Evolutionary conservation across 2,329 filamentous ascomycete genomes (phyloP).

Genomic region (Aspergillus proliferans): DNA sequence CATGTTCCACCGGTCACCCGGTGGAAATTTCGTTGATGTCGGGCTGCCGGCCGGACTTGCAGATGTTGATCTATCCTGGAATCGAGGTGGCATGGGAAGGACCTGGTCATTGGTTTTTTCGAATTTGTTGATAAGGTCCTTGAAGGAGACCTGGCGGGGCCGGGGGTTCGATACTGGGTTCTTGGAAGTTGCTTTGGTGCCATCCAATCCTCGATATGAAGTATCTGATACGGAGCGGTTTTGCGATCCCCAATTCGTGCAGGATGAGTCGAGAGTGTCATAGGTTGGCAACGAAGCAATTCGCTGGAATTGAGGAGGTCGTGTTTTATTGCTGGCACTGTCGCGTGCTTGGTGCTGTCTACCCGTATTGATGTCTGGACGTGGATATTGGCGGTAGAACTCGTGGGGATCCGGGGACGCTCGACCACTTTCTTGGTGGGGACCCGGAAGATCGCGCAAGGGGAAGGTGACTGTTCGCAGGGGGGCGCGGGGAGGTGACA

Average conservation of each 20-base stretch:
- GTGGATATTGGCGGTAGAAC: conserved; percentile 45
- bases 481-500: conserved; percentile 12
- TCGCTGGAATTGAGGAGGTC: conserved; percentile 11
- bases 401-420: conserved; percentile 44
- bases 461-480: conserved; percentile 10
- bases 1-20: conserved; percentile 14
- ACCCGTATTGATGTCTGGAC: conserved; percentile 24
- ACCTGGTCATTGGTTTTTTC: conserved; percentile 55
- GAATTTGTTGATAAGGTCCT: conserved; percentile 73
- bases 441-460: conserved; percentile 12
- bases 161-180: conserved; percentile 13
- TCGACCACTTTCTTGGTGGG: conserved; percentile 9
- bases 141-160: conserved; percentile 61
- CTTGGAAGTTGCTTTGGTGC: not conserved
- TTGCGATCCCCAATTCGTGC: conserved; percentile 14
- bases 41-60: conserved; percentile 34
- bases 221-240: conserved; percentile 30
- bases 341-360: conserved; percentile 13
- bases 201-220: conserved; percentile 12
- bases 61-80: conserved; percentile 19
- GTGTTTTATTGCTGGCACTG: conserved; percentile 8
- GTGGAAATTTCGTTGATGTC: conserved; percentile 9
- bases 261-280: conserved; percentile 15
- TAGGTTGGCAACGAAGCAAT: not conserved
- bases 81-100: conserved; percentile 35